These are phyloP conservation scores for Wallacemonas sp. DNA, from an alignment of 208 protist genomes.

Conservation along the genomic window DNA sequence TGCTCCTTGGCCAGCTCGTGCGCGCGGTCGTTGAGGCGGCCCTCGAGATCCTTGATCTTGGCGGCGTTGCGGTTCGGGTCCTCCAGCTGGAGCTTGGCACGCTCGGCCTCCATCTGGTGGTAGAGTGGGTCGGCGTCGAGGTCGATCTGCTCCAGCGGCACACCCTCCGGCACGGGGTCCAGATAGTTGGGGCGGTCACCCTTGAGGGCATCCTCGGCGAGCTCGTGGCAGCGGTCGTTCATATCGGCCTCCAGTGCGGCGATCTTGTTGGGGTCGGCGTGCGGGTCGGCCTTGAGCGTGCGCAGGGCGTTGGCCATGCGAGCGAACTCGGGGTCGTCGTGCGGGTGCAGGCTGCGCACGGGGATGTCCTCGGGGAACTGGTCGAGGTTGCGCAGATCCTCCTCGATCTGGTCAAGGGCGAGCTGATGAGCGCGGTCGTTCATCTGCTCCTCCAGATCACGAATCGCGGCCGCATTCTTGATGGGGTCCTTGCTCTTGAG, in stretches of 20 bases:
- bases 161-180: constrained; percentile 57
- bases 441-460: constrained; percentile 70
- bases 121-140: constrained; percentile 64
- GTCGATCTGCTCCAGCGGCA: constrained; percentile 49
- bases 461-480: constrained; percentile 52
- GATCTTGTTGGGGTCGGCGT: constrained; percentile 51
- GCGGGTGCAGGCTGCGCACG: constrained; percentile 49
- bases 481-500: constrained; percentile 57
- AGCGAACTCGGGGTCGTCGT: constrained; percentile 67
- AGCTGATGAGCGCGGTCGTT: constrained; percentile 68
- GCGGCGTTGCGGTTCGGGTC: constrained; percentile 55
- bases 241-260: constrained; percentile 69
- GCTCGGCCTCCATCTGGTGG: constrained; percentile 73
- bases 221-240: constrained; percentile 67
- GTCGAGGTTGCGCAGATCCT: constrained; percentile 62
- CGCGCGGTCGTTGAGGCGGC: constrained; percentile 70
- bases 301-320: constrained; percentile 59
- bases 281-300: constrained; percentile 46
- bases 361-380: constrained; percentile 54
- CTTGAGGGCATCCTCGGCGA: constrained; percentile 49
- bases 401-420: constrained; percentile 57
- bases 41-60: constrained; percentile 69
- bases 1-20: constrained; percentile 74
- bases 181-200: constrained; percentile 55
- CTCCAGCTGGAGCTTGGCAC: constrained; percentile 64